Evolutionary conservation across 2,329 filamentous ascomycete species (phyloP), one percentile per base, ranked within the genome.

Genomic region (Beauveria asiatica): DNA sequence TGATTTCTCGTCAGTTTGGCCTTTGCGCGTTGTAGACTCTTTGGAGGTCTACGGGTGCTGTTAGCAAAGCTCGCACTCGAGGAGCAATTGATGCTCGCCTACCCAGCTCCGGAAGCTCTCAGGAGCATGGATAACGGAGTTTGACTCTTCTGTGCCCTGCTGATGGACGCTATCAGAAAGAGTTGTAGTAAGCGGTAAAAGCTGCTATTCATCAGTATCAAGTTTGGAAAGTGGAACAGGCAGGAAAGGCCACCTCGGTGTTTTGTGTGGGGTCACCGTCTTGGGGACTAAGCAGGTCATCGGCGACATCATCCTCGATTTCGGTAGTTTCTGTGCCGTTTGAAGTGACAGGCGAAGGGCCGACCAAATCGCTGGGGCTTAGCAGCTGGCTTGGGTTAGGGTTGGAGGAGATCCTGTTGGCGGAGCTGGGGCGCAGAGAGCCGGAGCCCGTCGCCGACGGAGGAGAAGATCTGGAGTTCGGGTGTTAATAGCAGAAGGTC

Each of bases 51-150:
- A 57, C 60, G 33, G 7, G n/a, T 41, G 70, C 60, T 73, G 70
- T 63, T 44, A 54, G 37, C 16, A 2, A 3, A 25, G 59, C 61
- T 25, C 30, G 41, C 21, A 13, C 4, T 23, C 49, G 25, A 33
- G 19, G 19, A 23, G 23, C 42, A n/a, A 52, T 5, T 27, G 42
- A 11, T 37, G 46, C 44, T 45, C 70, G 51, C 83, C 70, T 72
- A 94, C 90, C 83, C 94, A 96, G 66, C 83, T 83, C 60, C 84
- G 82, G 73, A 94, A 97, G 63, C 88, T 90, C 64, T 90, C 81
- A 0, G 92, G 92, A 17, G 90, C 90, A 78, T 96, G 92, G 66
- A 97, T 96, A 59, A 96, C 92, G 1, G 92, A 97, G 57, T 90
- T 82, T 25, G 91, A 87, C 65, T 92, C 90, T 65, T 96, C 90